These are phyloP conservation scores for Kodamaea hsintzibuensis DNA, from an alignment of 805 yeast genomes.

Conservation along the genomic window DNA sequence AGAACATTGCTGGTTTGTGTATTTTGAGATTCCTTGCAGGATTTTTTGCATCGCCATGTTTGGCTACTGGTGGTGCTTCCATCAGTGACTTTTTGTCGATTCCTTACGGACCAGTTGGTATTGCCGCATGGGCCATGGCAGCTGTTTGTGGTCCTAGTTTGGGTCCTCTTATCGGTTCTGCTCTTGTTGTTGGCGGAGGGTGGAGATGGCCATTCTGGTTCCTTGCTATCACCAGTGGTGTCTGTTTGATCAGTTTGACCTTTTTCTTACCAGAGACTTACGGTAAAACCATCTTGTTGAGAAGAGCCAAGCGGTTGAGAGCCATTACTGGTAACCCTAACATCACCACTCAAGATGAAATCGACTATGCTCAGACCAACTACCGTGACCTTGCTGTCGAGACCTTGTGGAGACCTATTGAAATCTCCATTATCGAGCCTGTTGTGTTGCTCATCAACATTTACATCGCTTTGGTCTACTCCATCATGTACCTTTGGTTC, in stretches of 20 bases:
- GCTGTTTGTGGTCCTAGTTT: constrained; percentile 55
- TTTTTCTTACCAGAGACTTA: constrained; percentile 51
- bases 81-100: constrained; percentile 49
- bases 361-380: constrained; percentile 25
- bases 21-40: constrained; percentile 56
- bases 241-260: constrained; percentile 33
- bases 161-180: constrained; percentile 59
- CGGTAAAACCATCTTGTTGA: constrained; percentile 42
- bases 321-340: constrained; percentile 48
- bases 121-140: constrained; percentile 55
- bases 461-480: constrained; percentile 54
- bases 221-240: constrained; percentile 42
- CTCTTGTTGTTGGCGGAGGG: constrained; percentile 42
- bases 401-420: constrained; percentile 50
- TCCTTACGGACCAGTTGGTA: constrained; percentile 45
- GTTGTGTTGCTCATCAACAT: constrained; percentile 53
- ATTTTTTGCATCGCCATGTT: constrained; percentile 50
- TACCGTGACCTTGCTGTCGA: constrained; percentile 19
- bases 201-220: constrained; percentile 63
- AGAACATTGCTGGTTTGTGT: constrained; percentile 51
- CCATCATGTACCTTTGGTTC: constrained; percentile 55
- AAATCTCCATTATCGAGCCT: constrained; percentile 54
- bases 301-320: constrained; percentile 51
- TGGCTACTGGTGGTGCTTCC: constrained; percentile 54
- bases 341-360: constrained; percentile 42